Evolutionary conservation across 108 stramenopile species (phyloP).

Genomic region (Stephanodiscus triporus): DNA sequence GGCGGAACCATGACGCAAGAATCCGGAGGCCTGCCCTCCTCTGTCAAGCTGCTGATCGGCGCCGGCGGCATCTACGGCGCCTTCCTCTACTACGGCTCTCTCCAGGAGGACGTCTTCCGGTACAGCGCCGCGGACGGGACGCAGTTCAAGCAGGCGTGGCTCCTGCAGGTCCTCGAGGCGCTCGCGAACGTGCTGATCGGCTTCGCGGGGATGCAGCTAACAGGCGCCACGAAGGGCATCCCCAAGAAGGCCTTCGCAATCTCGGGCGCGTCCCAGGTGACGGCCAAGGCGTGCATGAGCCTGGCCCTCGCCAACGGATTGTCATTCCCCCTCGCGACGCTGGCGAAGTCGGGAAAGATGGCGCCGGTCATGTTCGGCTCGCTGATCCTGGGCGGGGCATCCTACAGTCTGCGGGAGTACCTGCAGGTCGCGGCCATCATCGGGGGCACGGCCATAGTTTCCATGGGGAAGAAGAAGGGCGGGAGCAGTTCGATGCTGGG

Average conservation of each 20-base stretch:
- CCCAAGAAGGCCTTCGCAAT: conserved; percentile 86
- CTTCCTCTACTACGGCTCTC: conserved; percentile 94
- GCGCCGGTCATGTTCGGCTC: conserved; percentile 94
- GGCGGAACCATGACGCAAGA: conserved; percentile 47
- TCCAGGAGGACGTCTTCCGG: conserved; percentile 95
- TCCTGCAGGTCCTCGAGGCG: conserved; percentile 91
- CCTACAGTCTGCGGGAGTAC: conserved; percentile 83
- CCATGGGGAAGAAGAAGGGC: conserved; percentile 91
- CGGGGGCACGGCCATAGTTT: conserved; percentile 89
- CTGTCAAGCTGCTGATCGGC: conserved; percentile 81
- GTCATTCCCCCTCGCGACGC: conserved; percentile 86
- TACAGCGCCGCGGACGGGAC: conserved; percentile 85
- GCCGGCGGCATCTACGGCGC: conserved; percentile 95
- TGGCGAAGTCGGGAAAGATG: conserved; percentile 94
- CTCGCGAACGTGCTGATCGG: conserved; percentile 90
- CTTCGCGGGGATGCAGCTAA: conserved; percentile 81
- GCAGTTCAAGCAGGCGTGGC: conserved; percentile 91
- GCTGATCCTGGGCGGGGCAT: conserved; percentile 86
- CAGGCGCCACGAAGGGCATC: conserved; percentile 81
- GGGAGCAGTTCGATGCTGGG: conserved; percentile 68
- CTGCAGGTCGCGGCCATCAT: conserved; percentile 91
- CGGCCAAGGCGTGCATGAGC: conserved; percentile 92
- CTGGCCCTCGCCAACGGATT: conserved; percentile 86
- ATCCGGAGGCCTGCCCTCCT: conserved; percentile 60
- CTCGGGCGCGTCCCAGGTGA: conserved; percentile 88